Conservation (phyloP, 2,329 filamentous ascomycete species). For the Monosporascus sp. region DNA sequence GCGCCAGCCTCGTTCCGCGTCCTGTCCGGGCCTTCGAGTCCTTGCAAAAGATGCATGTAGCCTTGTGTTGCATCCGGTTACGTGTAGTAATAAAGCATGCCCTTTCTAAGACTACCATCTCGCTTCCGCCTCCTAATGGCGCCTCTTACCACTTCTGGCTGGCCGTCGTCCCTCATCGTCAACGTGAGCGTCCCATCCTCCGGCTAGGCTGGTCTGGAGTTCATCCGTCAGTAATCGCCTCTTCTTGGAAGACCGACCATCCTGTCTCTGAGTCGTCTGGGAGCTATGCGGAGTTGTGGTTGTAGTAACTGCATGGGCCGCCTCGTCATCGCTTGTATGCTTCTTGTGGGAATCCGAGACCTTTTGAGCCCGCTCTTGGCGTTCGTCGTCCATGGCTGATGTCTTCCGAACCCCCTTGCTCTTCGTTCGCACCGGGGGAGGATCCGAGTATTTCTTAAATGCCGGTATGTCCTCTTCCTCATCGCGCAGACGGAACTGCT, state of each 20-base stretch:
- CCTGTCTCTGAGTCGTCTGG: not conserved
- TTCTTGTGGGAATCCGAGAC: not conserved
- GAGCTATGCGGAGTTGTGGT: not conserved
- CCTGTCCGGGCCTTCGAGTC: not conserved
- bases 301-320: not conserved
- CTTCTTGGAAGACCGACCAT: constrained; percentile 5
- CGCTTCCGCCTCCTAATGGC: not conserved
- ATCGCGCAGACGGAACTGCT: not conserved
- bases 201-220: constrained; percentile 12
- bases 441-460: not conserved
- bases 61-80: not conserved
- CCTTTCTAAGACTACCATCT: not conserved
- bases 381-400: not conserved
- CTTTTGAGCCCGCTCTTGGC: not conserved
- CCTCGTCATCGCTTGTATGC: not conserved
- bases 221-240: constrained; percentile 5
- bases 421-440: not conserved
- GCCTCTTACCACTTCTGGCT: constrained; percentile 2
- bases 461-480: not conserved
- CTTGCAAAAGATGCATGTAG: not conserved
- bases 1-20: too few relatives aligned
- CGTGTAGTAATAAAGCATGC: not conserved
- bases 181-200: constrained; percentile 12
- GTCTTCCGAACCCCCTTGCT: not conserved
- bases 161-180: constrained; percentile 14